Conservation (phyloP, 78 protist genomes). For the Corallochytrium limacisporum region DNA sequence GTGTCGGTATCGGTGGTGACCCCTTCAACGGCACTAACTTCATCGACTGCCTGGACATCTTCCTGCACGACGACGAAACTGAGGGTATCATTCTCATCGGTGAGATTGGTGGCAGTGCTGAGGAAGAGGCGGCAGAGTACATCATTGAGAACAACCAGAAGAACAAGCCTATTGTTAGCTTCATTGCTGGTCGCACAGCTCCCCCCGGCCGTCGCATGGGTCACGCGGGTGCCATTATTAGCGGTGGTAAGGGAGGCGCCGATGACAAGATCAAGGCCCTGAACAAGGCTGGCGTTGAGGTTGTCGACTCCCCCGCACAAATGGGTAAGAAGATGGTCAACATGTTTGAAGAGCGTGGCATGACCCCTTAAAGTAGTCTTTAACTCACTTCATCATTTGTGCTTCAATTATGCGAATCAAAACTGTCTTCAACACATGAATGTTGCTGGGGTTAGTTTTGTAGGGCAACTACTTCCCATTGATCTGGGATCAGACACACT, state of each 20-base stretch:
- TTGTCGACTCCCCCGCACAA: constrained; percentile 71
- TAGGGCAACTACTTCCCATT: no score
- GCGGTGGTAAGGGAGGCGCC: constrained; percentile 96
- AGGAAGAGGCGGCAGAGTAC: constrained; percentile 96
- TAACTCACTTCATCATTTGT: no score
- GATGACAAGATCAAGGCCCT: constrained; percentile 79
- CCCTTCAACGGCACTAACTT: constrained; percentile 99
- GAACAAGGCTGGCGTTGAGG: constrained; percentile 65
- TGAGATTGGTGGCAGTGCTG: constrained; percentile 98
- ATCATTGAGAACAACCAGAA: constrained; percentile 34
- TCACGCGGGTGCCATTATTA: constrained; percentile 96
- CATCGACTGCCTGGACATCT: constrained; percentile 79
- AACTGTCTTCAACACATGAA: no score
- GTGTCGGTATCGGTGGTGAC: constrained; percentile 98
- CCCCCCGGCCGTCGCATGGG: constrained; percentile 99
- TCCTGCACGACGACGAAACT: constrained; percentile 72
- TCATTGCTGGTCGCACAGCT: constrained; percentile 93
- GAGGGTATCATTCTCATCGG: constrained; percentile 87
- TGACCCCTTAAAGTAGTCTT: no score
- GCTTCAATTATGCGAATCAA: no score
- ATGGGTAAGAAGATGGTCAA: no score
- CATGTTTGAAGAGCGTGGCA: no score
- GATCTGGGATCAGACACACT: no score
- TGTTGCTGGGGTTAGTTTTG: no score
- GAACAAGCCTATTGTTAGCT: constrained; percentile 86